Evolutionary conservation across 805 yeast genomes (phyloP).

Genomic region (Gaillardinia entomophila): DNA sequence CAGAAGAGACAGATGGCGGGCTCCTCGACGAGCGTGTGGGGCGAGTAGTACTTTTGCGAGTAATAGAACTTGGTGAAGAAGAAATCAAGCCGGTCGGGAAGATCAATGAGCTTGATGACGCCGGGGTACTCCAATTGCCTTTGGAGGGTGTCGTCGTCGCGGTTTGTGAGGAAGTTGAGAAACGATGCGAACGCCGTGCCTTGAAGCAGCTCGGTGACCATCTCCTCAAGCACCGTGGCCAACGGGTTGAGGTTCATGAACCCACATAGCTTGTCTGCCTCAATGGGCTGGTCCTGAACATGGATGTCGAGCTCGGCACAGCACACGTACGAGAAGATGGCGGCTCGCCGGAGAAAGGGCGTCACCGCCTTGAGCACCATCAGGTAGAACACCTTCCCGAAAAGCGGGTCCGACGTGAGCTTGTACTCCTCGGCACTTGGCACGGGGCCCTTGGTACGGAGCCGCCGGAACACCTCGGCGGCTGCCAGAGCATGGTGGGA

Average conservation of each 20-base stretch:
- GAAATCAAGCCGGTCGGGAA: slow-evolving; percentile 63
- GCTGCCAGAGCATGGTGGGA: slow-evolving; percentile 14
- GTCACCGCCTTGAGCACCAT: slow-evolving; percentile 52
- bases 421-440: slow-evolving; percentile 6
- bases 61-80: slow-evolving; percentile 60
- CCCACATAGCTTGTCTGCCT: slow-evolving; percentile 48
- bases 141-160: slow-evolving; percentile 8
- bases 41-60: slow-evolving; percentile 35
- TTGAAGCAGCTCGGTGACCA: slow-evolving; percentile 19
- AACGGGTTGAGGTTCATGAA: slow-evolving; percentile 45
- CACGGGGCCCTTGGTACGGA: slow-evolving; percentile 3
- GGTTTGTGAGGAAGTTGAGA: slow-evolving; percentile 5
- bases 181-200: slow-evolving; percentile 16
- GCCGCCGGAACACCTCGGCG: slow-evolving; percentile 17
- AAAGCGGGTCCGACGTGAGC: slow-evolving; percentile 12
- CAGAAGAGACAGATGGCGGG: slow-evolving; percentile 88
- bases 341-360: slow-evolving; percentile 60
- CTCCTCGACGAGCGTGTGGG: slow-evolving; percentile 43
- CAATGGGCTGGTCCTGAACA: slow-evolving; percentile 23
- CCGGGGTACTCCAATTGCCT: slow-evolving; percentile 58
- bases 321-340: slow-evolving; percentile 48
- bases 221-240: slow-evolving; percentile 11
- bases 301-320: slow-evolving; percentile 42
- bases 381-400: slow-evolving; percentile 42
- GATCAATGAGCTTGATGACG: slow-evolving; percentile 47